phyloP scores from a whole-genome alignment of 129 eudicot species.

The Flaveria linearis region DNA sequence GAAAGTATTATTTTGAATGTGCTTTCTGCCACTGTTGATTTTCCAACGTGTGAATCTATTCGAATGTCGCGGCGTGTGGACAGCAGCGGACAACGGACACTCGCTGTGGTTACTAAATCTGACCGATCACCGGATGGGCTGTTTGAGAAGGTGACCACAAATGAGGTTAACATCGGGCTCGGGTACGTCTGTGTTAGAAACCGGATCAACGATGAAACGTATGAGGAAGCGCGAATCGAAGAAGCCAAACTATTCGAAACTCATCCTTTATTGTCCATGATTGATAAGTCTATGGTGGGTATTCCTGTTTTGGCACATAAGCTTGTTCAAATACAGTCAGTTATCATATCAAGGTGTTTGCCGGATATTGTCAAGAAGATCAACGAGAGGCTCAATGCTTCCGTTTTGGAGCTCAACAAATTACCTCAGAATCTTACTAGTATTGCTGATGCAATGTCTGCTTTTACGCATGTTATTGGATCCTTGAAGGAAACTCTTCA shows the following conservation, averaged over 20 bases:
- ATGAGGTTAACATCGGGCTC: conserved; percentile 44
- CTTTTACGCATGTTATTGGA: conserved; percentile 33
- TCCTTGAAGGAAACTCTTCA: conserved; percentile 40
- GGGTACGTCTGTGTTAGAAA: conserved; percentile 35
- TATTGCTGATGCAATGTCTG: conserved; percentile 40
- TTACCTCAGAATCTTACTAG: conserved; percentile 29
- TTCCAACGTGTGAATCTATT: conserved; percentile 39
- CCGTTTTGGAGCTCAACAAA: conserved; percentile 29
- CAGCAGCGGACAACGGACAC: conserved; percentile 31
- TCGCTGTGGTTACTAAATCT: conserved; percentile 41
- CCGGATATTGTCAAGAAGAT: conserved; percentile 31
- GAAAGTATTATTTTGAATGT: conserved; percentile 45
- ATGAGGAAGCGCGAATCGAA: conserved; percentile 28
- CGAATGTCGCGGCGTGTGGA: conserved; percentile 38
- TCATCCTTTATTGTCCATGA: conserved; percentile 26
- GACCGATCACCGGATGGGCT: conserved; percentile 33
- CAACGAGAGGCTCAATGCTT: conserved; percentile 33
- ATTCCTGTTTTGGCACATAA: conserved; percentile 27
- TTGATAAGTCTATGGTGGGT: conserved; percentile 31
- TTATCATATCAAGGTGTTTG: conserved; percentile 32
- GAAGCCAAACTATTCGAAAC: conserved; percentile 26
- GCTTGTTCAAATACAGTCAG: conserved; percentile 25
- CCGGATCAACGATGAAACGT: conserved; percentile 32
- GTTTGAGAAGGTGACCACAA: conserved; percentile 41
- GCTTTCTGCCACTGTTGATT: conserved; percentile 33